Percentiles rank a stretch among this genome's conserved stretches.
Conservation (phyloP, 305 asterid genomes). For the Fraxinus xanthoxyloides region DNA sequence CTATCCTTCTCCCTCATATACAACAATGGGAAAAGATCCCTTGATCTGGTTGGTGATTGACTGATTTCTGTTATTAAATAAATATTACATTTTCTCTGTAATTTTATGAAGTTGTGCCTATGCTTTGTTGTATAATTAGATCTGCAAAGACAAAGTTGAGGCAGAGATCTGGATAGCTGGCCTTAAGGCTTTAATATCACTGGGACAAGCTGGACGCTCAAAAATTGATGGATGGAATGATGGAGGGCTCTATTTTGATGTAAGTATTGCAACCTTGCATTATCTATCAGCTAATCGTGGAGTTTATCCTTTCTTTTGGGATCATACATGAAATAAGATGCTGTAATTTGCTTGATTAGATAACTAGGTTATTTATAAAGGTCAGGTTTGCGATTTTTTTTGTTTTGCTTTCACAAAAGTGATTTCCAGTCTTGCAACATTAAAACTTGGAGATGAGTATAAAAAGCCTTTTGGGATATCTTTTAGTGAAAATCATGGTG, state of each 20-base stretch:
- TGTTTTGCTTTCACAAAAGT: not conserved
- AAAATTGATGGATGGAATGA: constrained; percentile 98
- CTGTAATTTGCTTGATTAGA: not conserved
- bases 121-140: constrained; percentile 38
- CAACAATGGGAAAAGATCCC: constrained; percentile 91
- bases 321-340: not conserved
- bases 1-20: constrained; percentile 88
- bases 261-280: constrained; percentile 34
- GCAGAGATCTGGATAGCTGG: constrained; percentile 95
- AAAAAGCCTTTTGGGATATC: not conserved
- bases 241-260: constrained; percentile 82
- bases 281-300: constrained; percentile 6
- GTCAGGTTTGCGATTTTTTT: not conserved
- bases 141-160: constrained; percentile 96
- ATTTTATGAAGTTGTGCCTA: constrained; percentile 17
- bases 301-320: not conserved
- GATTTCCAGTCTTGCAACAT: not conserved
- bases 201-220: constrained; percentile 88
- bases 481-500: not conserved
- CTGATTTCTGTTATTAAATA: not conserved
- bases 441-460: not conserved
- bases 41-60: constrained; percentile 78
- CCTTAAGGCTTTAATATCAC: constrained; percentile 72
- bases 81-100: constrained; percentile 3
- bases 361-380: not conserved